A percentile compares a stretch with the other conserved stretches of the same genome.
These are phyloP conservation scores for Phanerodontia chrysosporium DNA, from an alignment of 768 basidiomycete species.

Conservation along the genomic window DNA sequence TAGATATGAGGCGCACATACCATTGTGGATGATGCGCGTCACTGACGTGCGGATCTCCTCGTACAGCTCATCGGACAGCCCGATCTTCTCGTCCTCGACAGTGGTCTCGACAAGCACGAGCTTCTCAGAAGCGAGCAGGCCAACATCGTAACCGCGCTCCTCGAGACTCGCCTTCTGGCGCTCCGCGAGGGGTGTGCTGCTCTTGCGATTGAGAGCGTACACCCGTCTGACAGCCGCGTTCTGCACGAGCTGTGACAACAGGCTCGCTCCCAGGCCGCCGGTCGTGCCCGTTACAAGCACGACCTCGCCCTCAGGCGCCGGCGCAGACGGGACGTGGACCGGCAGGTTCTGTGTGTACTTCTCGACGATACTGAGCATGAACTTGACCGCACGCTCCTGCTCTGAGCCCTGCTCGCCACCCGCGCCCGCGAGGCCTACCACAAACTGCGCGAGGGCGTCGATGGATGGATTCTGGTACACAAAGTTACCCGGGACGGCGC, in stretches of 20 bases:
- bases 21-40: conserved; percentile 38
- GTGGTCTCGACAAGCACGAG: conserved; percentile 30
- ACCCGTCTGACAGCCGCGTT: conserved; percentile 17
- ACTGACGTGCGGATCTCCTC: conserved; percentile 27
- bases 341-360: conserved; percentile 31
- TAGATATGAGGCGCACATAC: conserved; percentile 12
- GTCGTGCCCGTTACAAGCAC: conserved; percentile 33
- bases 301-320: conserved; percentile 7
- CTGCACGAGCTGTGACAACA: conserved; percentile 22
- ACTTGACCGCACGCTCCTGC: conserved; percentile 12
- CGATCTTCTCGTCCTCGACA: conserved; percentile 20
- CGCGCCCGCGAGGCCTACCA: conserved; percentile 6
- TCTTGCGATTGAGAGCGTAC: conserved; percentile 24
- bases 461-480: conserved; percentile 40
- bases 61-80: conserved; percentile 23
- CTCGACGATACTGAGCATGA: conserved; percentile 8
- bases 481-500: conserved; percentile 25
- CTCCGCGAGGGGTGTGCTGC: conserved; percentile 14
- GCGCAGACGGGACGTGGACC: conserved; percentile 1
- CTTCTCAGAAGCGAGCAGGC: conserved; percentile 26
- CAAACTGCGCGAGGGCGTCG: conserved; percentile 20
- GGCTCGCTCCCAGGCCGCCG: conserved; percentile 26
- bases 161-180: conserved; percentile 26
- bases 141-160: conserved; percentile 28
- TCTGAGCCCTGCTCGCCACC: background rate